These are phyloP conservation scores for Bruguiera gymnorhiza DNA, from an alignment of 345 rosid species.

Conservation along the genomic window DNA sequence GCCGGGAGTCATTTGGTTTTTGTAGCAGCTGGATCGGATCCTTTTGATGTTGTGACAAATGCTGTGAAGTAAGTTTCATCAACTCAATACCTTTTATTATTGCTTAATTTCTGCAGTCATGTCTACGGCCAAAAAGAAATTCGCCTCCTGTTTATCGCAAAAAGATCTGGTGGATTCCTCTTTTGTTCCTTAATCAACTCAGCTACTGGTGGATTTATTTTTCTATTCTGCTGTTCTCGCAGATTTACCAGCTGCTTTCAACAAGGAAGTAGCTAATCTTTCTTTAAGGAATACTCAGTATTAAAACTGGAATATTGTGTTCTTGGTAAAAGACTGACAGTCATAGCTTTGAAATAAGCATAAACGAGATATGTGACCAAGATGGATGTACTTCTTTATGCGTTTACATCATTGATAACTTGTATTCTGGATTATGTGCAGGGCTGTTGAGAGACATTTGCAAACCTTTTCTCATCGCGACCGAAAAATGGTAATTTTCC, in stretches of 20 bases:
- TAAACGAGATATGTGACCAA: not conserved
- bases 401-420: slow-evolving; percentile 1
- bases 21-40: slow-evolving; percentile 60
- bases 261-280: too few relatives aligned
- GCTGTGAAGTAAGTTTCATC: slow-evolving; percentile 47
- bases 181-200: too few relatives aligned
- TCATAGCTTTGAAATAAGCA: not conserved
- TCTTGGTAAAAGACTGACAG: not conserved
- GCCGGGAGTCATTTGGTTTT: slow-evolving; percentile 57
- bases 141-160: not conserved
- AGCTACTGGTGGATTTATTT: too few relatives aligned
- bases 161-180: too few relatives aligned
- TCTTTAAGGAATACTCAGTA: too few relatives aligned
- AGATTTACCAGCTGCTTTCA: too few relatives aligned
- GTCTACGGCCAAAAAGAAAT: not conserved
- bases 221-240: too few relatives aligned
- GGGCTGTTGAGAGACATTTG: slow-evolving; percentile 54
- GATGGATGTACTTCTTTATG: not conserved
- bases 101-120: not conserved
- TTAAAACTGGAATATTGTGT: too few relatives aligned
- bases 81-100: not conserved
- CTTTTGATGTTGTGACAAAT: slow-evolving; percentile 54
- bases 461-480: slow-evolving; percentile 61
- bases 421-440: slow-evolving; percentile 15
- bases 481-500: slow-evolving; percentile 43